Evolutionary conservation across 176 grass and related monocot genomes (phyloP).

Genomic region (Phragmites australis): DNA sequence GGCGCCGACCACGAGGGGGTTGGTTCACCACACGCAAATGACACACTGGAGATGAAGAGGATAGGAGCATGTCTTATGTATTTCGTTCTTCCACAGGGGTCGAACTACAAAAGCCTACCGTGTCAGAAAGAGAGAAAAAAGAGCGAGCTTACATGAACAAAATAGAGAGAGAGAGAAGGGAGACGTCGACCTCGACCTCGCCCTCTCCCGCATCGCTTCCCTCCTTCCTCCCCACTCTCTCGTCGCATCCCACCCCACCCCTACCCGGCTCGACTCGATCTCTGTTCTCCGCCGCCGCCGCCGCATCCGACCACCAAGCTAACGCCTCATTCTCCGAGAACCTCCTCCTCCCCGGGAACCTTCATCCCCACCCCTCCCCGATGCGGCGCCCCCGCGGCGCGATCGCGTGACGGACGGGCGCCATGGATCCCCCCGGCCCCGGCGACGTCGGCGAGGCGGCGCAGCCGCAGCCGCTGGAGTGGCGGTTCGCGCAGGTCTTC

Average conservation of each 20-base stretch:
- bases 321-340: constrained; percentile 6
- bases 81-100: not conserved
- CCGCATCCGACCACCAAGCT: not conserved
- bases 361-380: not conserved
- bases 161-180: not conserved
- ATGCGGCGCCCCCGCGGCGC: constrained; percentile 39
- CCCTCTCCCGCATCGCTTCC: constrained; percentile 32
- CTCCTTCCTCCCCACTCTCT: not conserved
- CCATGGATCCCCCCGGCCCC: constrained; percentile 55
- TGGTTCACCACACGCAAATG: no score
- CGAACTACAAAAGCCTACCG: not conserved
- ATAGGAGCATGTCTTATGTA: no score
- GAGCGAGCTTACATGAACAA: constrained; percentile 23
- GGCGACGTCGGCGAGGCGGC: constrained; percentile 32
- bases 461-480: constrained; percentile 54
- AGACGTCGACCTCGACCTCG: constrained; percentile 36
- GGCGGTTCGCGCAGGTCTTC: constrained; percentile 92
- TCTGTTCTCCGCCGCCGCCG: constrained; percentile 25
- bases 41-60: no score
- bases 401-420: constrained; percentile 54
- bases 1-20: no score
- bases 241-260: not conserved
- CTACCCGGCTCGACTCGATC: constrained; percentile 41
- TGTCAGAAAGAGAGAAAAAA: constrained; percentile 8
- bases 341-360: not conserved